Conservation (phyloP, 768 basidiomycete species). For the Russula lepida region DNA sequence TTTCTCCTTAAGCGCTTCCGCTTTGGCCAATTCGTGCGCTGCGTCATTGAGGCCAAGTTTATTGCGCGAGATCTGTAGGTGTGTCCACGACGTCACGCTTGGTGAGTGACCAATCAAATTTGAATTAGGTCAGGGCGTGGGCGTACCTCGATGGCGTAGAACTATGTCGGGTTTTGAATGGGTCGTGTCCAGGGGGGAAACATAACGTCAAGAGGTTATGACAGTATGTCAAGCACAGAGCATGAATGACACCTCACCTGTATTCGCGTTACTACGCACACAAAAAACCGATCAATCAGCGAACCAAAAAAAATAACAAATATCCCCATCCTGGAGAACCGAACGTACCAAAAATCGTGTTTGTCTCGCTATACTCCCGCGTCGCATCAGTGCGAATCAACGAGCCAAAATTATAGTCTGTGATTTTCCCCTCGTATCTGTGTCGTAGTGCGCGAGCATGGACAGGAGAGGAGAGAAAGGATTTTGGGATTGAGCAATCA, state of each 20-base stretch:
- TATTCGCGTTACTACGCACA: conserved; percentile 55
- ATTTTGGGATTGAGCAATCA: neutral
- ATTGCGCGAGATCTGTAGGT: conserved; percentile 80
- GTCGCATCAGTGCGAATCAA: conserved; percentile 75
- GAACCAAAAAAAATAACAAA: conserved; percentile 4
- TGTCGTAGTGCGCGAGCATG: neutral
- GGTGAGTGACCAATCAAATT: conserved; percentile 4
- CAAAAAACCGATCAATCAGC: neutral
- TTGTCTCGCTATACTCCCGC: conserved; percentile 81
- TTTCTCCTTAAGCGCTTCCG: conserved; percentile 46
- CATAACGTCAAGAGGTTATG: neutral
- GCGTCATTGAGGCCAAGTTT: conserved; percentile 81
- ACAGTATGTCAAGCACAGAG: neutral
- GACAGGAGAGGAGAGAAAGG: neutral
- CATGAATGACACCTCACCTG: conserved; percentile 37
- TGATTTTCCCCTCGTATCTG: conserved; percentile 84
- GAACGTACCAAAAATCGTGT: conserved; percentile 84
- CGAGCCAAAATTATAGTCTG: conserved; percentile 96
- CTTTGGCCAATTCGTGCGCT: conserved; percentile 74
- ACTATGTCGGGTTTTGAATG: conserved; percentile 39
- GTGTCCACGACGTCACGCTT: neutral
- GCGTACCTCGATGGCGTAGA: conserved; percentile 83
- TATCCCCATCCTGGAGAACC: neutral
- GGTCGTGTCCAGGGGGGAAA: neutral
- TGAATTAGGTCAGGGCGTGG: neutral